Evolutionary conservation across 78 protist genomes (phyloP), one percentile per base, ranked within the genome.

Genomic region (Dictyostelium citrinum): DNA sequence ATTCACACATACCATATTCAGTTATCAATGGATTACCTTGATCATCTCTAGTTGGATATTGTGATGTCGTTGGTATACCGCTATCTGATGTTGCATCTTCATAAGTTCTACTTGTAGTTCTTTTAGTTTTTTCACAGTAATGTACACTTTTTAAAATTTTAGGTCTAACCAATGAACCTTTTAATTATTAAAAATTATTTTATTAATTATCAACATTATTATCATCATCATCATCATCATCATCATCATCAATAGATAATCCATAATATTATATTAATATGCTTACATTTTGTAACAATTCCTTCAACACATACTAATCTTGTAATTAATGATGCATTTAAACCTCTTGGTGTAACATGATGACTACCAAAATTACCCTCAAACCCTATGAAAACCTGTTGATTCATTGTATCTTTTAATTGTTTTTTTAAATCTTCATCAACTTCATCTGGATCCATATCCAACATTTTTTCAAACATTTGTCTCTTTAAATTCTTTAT

Each of bases 1-100:
- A 99, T 33, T 31, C 68, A 82, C 97, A 98, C 37, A 97, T 90
- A 11, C 99, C 99, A 82, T 82, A 99, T 68, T 99, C 99, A 0
- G 99, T 99, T 55, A 71, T 37, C 29, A 99, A 96, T 12, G 96
- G 96, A 77, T 99, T 96, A 55, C 99, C 99, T 2, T 80, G 35
- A 22, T 58, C 93, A 72, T 99, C 97, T 81, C 84, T 95, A 2
- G 97, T 94, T 49, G 99, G 99, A 46, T 97, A 97, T 20, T 94
- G 24, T 10, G 97, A 43, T 3, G 71, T 71, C 0, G 99, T 92
- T 20, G 98, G 96, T 12, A 82, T 37, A 17, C 93, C 95, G 22
- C 22, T 55, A n/a, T 49, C 85, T 3, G 95, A 41, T 27, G 96
- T 95, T n/a, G 90, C 77, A 46, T 99, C 99, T 10, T 97, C 81